Base-by-base conservation (phyloP, 768 basidiomycete genomes). In the Exidia glandulosa region DNA sequence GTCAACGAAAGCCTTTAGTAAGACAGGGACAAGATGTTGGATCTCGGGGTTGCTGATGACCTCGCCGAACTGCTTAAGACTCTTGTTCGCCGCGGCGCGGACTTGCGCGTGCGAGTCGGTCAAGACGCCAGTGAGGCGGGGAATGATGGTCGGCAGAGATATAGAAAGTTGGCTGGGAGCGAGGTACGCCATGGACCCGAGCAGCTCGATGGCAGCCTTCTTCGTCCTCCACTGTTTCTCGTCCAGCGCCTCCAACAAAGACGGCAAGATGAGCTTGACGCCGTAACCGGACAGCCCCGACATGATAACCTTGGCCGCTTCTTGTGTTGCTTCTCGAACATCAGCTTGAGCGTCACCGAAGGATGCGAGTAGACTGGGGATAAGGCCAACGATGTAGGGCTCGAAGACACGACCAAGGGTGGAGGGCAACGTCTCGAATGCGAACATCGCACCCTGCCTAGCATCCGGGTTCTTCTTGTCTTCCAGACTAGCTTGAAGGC, bases 211-310 rank as follows among this genome's bases (percentile, higher is more conserved):
- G 6, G 94, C 94, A 2, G 95, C 96, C 71, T 90, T 90, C 76
- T 98, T 98, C 1, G 93, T 91, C 14, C 96, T 81, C 96, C 96
- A 98, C 68, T 98, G 95, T 69, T 95, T 97, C 71, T 98, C 96
- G 65, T 98, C 94, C 57, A 98, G 75, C 27, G 94, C 94, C 37
- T 86, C 86, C 10, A 99, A 78, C 25, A 99, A 71, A 2, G 88
- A 87, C 0, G 96, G 95, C 16, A 98, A 74, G 62, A 99, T 93
- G 50, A 94, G 82, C 73, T 99, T 98, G 68, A 99, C 88, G 34
- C 94, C 94, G 69, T 97, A 93, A 1, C 87, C 93, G 16, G 92
- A 94, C 70, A 99, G 79, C 63, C 90, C 89, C 1, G 85, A 87
- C 96, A 98, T 98, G 75, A 99, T 94, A 32, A 93, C 84, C 55